Conservation (phyloP, 2,329 filamentous ascomycete genomes). For the Cytospora paraplurivora region DNA sequence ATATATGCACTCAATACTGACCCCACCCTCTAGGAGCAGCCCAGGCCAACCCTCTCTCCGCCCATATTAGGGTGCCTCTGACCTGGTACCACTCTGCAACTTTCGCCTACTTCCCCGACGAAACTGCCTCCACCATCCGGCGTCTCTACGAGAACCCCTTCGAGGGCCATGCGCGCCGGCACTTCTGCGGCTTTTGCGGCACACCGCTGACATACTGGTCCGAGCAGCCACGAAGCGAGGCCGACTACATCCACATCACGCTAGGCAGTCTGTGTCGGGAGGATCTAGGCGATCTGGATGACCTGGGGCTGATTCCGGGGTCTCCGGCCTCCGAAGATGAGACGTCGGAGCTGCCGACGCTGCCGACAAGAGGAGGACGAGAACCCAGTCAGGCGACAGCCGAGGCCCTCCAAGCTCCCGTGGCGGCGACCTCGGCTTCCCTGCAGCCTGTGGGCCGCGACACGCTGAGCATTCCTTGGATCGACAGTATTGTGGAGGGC, state of each 20-base stretch:
- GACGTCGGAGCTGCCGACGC: constrained; percentile 34
- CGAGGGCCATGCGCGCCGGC: constrained; percentile 63
- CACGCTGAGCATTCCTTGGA: constrained; percentile 80
- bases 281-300: constrained; percentile 72
- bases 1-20: constrained; percentile 26
- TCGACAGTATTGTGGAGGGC: constrained; percentile 77
- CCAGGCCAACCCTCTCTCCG: constrained; percentile 72
- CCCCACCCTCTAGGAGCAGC: constrained; percentile 53
- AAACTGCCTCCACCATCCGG: constrained; percentile 67
- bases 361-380: constrained; percentile 34
- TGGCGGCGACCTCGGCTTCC: not conserved
- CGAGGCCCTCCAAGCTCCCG: constrained; percentile 33
- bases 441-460: constrained; percentile 48
- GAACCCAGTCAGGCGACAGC: constrained; percentile 35
- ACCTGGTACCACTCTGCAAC: constrained; percentile 78
- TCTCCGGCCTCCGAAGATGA: constrained; percentile 33
- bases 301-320: constrained; percentile 70
- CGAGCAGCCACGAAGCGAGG: constrained; percentile 69
- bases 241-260: constrained; percentile 77
- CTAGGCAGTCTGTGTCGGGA: constrained; percentile 74
- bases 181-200: constrained; percentile 92
- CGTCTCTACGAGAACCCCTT: constrained; percentile 65
- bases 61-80: constrained; percentile 82
- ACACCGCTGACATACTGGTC: constrained; percentile 84
- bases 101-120: constrained; percentile 75